A percentile compares a stretch with the other conserved stretches of the same genome.
Evolutionary conservation across 768 basidiomycete genomes (phyloP).

Genomic region (Kwoniella botswanensis): DNA sequence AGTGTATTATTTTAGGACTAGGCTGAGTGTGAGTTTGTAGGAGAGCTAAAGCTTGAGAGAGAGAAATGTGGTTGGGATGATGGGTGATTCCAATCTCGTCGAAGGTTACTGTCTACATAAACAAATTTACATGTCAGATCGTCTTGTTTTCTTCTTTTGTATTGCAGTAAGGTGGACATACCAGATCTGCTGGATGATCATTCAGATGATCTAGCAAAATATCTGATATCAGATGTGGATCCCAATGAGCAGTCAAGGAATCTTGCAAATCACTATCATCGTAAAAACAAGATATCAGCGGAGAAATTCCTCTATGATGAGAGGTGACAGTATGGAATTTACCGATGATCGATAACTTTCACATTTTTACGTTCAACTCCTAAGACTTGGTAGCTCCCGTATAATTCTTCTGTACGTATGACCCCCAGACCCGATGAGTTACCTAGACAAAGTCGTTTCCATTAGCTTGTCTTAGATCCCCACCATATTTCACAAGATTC

Average conservation of each 20-base stretch:
- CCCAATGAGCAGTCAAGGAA: constrained; percentile 62
- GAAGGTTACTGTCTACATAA: constrained; percentile 80
- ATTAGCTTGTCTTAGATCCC: background rate
- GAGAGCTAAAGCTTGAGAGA: constrained; percentile 66
- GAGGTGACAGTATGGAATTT: constrained; percentile 54
- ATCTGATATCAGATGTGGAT: constrained; percentile 56
- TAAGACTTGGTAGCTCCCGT: constrained; percentile 69
- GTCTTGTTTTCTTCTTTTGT: background rate
- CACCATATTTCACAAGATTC: background rate
- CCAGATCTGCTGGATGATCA: constrained; percentile 68
- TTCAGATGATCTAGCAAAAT: constrained; percentile 67
- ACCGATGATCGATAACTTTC: constrained; percentile 75
- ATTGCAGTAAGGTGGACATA: constrained; percentile 56
- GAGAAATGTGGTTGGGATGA: constrained; percentile 83
- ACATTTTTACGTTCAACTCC: constrained; percentile 67
- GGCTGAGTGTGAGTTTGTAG: constrained; percentile 54
- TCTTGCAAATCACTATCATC: constrained; percentile 21
- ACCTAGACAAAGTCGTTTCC: constrained; percentile 54
- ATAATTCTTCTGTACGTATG: constrained; percentile 67
- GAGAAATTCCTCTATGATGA: too few relatives aligned
- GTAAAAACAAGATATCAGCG: too few relatives aligned
- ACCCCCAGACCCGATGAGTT: constrained; percentile 78
- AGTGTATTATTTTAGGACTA: constrained; percentile 12
- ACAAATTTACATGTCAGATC: background rate
- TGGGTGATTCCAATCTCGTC: constrained; percentile 76